Evolutionary conservation across 2,329 filamentous ascomycete species (phyloP).

Genomic region (Colletotrichum melonis): DNA sequence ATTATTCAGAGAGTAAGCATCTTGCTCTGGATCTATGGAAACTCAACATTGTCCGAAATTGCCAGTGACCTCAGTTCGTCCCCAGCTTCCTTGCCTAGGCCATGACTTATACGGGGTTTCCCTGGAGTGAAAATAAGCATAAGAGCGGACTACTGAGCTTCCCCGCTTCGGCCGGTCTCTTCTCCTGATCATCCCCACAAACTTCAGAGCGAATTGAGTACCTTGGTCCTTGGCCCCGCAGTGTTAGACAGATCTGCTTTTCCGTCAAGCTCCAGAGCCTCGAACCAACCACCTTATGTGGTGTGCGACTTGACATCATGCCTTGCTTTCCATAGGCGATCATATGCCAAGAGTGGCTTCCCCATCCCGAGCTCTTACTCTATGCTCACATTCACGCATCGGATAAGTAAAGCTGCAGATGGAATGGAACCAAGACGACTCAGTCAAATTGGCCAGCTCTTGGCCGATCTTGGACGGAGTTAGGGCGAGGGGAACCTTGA

Average conservation of each 20-base stretch:
- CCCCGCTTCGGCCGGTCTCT: not conserved
- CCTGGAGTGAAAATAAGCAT: slow-evolving; percentile 16
- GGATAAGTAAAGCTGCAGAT: slow-evolving; percentile 15
- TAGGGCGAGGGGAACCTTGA: slow-evolving; percentile 25
- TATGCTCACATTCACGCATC: not conserved
- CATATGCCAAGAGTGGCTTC: not conserved
- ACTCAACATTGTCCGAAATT: too few relatives aligned
- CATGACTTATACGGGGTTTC: too few relatives aligned
- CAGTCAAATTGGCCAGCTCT: not conserved
- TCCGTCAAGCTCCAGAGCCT: slow-evolving; percentile 6
- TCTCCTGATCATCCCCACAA: slow-evolving; percentile 22
- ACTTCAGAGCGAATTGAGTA: not conserved
- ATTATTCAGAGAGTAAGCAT: too few relatives aligned
- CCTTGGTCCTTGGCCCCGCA: slow-evolving; percentile 10
- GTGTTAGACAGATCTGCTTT: slow-evolving; percentile 19
- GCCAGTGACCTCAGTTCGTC: too few relatives aligned
- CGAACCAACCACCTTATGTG: not conserved
- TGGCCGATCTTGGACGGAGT: slow-evolving; percentile 12
- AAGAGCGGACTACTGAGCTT: slow-evolving; percentile 3
- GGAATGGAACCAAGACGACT: not conserved
- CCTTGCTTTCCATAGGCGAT: too few relatives aligned
- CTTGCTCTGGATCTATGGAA: too few relatives aligned
- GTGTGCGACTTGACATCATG: not conserved
- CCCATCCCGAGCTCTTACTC: not conserved
- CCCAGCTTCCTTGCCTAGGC: too few relatives aligned